Percentiles rank a stretch among this genome's conserved stretches.
phyloP scores from a whole-genome alignment of 2,329 filamentous ascomycete genomes.

The Acrodontium crateriforme region DNA sequence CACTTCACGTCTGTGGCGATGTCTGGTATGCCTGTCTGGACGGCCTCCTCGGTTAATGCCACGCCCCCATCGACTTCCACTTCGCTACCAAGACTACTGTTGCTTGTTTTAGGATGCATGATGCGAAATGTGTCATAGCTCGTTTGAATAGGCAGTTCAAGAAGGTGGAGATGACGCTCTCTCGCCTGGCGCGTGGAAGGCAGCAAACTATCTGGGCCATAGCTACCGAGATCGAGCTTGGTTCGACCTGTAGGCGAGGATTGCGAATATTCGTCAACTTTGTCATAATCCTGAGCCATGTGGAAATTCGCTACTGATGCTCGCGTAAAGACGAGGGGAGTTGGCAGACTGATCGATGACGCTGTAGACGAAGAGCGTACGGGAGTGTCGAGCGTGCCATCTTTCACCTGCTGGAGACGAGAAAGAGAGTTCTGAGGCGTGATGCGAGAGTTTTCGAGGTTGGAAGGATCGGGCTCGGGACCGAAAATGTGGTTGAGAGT shows the following conservation, averaged over 20 bases:
- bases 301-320: too few species aligned
- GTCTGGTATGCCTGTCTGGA: slow-evolving; percentile 32
- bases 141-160: too few species aligned
- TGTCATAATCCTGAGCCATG: too few species aligned
- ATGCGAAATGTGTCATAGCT: too few species aligned
- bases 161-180: slow-evolving; percentile 1
- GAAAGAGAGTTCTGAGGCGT: slow-evolving; percentile 11
- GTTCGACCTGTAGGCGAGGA: not conserved
- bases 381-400: slow-evolving; percentile 10
- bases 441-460: slow-evolving; percentile 6
- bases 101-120: too few species aligned
- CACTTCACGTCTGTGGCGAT: slow-evolving; percentile 7
- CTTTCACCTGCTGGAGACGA: slow-evolving; percentile 7
- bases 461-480: slow-evolving; percentile 4
- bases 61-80: slow-evolving; percentile 39
- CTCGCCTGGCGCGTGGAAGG: too few species aligned
- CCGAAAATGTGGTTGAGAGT: slow-evolving; percentile 16
- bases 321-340: slow-evolving; percentile 10
- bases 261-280: not conserved
- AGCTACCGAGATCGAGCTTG: too few species aligned
- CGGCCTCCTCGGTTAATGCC: slow-evolving; percentile 43
- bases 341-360: slow-evolving; percentile 20
- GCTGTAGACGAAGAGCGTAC: slow-evolving; percentile 15
- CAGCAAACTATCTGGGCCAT: too few species aligned
- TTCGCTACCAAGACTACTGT: slow-evolving; percentile 18